Evolutionary conservation across 2,329 filamentous ascomycete species (phyloP), one percentile per base, ranked within the genome.

Genomic region (Aspergillus ustus): DNA sequence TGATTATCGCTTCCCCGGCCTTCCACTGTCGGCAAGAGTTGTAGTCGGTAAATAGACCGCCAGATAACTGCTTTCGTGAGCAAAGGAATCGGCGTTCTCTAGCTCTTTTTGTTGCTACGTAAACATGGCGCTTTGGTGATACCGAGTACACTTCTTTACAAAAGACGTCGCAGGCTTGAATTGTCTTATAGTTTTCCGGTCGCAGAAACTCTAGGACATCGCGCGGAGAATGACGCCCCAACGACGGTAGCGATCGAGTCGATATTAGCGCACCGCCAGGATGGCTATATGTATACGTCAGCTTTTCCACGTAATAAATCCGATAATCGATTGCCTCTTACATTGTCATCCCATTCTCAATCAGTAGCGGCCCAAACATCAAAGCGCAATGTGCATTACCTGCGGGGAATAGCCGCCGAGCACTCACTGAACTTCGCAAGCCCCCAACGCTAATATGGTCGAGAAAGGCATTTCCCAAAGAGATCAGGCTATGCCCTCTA

Each of bases 291-390:
- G 29, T 25, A n/a, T n/a, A n/a, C n/a, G 45, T 45, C 40, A 20
- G 28, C 15, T 3, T 49, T 15, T 15, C 13, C 34, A 40, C 15
- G 3, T 11, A 15, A 15, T 40, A 15, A 40, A 40, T 40, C 13
- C 13, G 34, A 15, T 13, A 15, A 40, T 13, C 34, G 11, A 15
- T 40, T 40, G 4, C 1, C 34, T 43, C 57, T 54, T 22, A 55
- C 57, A 60, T 54, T 22, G 57, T 60, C 57, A 60, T 50, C 3
- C 57, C 57, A 43, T 60, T 60, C 7, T 60, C 57, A 31, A 60
- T 55, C 43, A 60, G 34, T 20, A 60, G 29, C 8, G 57, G 57
- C 11, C 57, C 57, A 43, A 60, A 60, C 57, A 60, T 60, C 28
- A 54, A 31, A 11, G 50, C 57, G 11, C 57, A 60, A 31, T 60